phyloP scores from a whole-genome alignment of 2,329 filamentous ascomycete genomes.

The Didymella pomorum region DNA sequence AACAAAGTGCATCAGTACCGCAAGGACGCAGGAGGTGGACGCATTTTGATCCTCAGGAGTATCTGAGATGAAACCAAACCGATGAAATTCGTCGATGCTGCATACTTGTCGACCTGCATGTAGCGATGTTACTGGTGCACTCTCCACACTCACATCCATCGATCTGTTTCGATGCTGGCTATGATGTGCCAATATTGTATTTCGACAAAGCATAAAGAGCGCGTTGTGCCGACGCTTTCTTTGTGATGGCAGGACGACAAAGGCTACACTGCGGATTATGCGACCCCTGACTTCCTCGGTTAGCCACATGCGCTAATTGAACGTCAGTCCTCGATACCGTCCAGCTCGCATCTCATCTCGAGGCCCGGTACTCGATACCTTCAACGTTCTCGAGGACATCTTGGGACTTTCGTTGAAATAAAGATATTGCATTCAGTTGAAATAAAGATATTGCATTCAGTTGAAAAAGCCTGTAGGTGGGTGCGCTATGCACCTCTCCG shows the following conservation, averaged over 20 bases:
- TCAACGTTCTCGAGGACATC: neutral
- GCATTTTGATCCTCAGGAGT: constrained; percentile 27
- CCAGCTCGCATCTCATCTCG: neutral
- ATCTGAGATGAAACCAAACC: neutral
- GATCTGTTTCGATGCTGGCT: too few species aligned
- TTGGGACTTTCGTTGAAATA: too few species aligned
- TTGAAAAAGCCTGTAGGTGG: too few species aligned
- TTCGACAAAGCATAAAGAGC: neutral
- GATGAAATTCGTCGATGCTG: too few species aligned
- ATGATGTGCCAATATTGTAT: too few species aligned
- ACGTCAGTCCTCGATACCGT: neutral
- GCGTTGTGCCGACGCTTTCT: neutral
- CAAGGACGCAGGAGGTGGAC: constrained; percentile 34
- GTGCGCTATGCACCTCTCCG: too few species aligned
- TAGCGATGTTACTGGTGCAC: too few species aligned
- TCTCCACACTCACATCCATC: too few species aligned
- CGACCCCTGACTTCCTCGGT: neutral
- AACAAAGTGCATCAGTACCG: constrained; percentile 44
- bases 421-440: too few species aligned
- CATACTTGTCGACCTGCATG: too few species aligned
- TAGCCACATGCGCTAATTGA: neutral
- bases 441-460: too few species aligned
- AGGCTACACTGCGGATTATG: neutral
- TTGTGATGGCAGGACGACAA: neutral
- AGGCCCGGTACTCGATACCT: neutral